Evolutionary conservation across 257 asterid species (phyloP), one percentile per base, ranked within the genome.

Genomic region (Cynanchum wilfordii): DNA sequence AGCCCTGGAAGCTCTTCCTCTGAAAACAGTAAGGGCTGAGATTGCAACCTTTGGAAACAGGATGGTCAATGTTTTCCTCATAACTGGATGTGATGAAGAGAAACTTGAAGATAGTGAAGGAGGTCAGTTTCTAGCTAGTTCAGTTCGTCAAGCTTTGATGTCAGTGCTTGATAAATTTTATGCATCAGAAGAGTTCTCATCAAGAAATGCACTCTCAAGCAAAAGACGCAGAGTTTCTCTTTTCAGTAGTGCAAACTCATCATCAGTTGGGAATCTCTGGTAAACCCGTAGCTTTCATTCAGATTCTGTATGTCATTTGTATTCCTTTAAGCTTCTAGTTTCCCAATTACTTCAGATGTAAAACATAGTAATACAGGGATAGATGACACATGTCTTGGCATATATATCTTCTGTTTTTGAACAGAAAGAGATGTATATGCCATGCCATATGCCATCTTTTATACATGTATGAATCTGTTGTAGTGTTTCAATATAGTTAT

Each of bases 121-220:
- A 29, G 36, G 66, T 49, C 80, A 83, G 63, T 45, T 80, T 55
- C 82, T 89, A 57, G 80, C 77, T 33, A 75, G 80, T 42, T 78
- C 89, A 5, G 88, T 89, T 73, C 87, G 81, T 25, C 82, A 79
- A 65, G 89, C 93, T 51, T 71, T 92, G 36, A 84, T 78, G 62
- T 86, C 96, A 0, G 93, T 92, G 42, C 90, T 91, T n/a, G 96
- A 91, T 67, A 89, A 89, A 59, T 91, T 86, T 76, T 89, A 92
- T 68, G 92, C 95, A 15, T 89, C 96, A 1, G 92, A 92, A 54
- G 97, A 92, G 82, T 87, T 86, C 77, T 72, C 87, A 29, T 82
- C 91, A 7, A 81, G 90, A 50, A 87, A 84, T 78, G 75, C 87
- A 1, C 73, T 81, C 54, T 76, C 88, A 5, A 81, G 86, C 75